phyloP scores from a whole-genome alignment of 805 yeast species.

The Teunomyces stri region DNA sequence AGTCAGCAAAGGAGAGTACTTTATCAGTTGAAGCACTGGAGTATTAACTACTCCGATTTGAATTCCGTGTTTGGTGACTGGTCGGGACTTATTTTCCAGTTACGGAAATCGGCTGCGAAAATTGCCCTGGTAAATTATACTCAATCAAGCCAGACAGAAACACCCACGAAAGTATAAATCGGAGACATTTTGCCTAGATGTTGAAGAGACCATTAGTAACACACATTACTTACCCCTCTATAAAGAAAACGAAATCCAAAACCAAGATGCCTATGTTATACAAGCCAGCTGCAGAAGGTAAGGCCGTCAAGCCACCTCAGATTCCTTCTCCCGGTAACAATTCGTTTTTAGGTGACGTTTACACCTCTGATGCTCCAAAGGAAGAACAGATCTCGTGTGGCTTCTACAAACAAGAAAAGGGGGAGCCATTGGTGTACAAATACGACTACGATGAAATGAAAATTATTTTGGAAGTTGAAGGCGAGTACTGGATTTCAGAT shows the following conservation, averaged over 20 bases:
- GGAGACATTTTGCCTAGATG: background rate
- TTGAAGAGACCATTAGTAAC: background rate
- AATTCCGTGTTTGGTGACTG: background rate
- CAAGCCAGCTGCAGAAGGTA: slow-evolving; percentile 52
- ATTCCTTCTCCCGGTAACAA: slow-evolving; percentile 66
- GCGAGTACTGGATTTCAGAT: slow-evolving; percentile 60
- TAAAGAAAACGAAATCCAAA: background rate
- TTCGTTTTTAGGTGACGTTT: slow-evolving; percentile 66
- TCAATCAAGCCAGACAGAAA: background rate
- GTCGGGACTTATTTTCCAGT: slow-evolving; percentile 9
- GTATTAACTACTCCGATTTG: background rate
- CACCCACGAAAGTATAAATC: background rate
- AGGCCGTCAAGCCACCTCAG: slow-evolving; percentile 52
- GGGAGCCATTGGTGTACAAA: slow-evolving; percentile 65
- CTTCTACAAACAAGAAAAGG: slow-evolving; percentile 66
- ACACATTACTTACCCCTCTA: background rate
- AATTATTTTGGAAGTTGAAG: slow-evolving; percentile 64
- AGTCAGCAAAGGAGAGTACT: too few relatives aligned
- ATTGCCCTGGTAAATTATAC: background rate
- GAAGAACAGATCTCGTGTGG: slow-evolving; percentile 65
- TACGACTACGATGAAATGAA: slow-evolving; percentile 62
- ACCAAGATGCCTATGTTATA: slow-evolving; percentile 53
- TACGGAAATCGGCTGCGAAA: slow-evolving; percentile 4
- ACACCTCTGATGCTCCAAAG: slow-evolving; percentile 57
- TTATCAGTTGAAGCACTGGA: too few relatives aligned